Base-by-base conservation (phyloP, 2,329 filamentous ascomycete genomes). In the Cladosporium phlei region DNA sequence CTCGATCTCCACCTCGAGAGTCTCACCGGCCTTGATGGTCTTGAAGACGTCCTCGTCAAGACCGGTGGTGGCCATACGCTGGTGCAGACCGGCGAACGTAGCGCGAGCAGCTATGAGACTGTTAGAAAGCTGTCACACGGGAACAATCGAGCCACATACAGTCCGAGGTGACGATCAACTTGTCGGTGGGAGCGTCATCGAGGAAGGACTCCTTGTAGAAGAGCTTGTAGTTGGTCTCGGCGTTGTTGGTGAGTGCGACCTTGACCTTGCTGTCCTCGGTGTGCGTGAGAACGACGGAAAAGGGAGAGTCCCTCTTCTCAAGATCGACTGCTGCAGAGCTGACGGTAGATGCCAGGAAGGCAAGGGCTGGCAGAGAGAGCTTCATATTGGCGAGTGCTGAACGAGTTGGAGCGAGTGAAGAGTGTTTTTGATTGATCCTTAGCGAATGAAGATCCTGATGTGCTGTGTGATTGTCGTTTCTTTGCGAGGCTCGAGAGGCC, bases 1-100 rank as follows among this genome's bases (percentile, higher is more conserved):
- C 55, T 81, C 75, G 46, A 80, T 77, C 30, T 69, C 71, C 22
- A 75, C 64, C 54, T 75, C 71, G 52, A 80, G 67, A 7, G 74
- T 73, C 60, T 77, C 62, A 20, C 67, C 68, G 39, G 66, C 59
- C 38, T 43, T 63, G 47, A 82, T 71, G 29, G 66, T 64, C 55
- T 74, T 62, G 61, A 81, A 82, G 40, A 74, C 70, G 3, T 72
- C 69, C 30, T 73, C 69, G 14, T 57, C 63, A 20, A 81, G 68
- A 30, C 66, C 63, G 2, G 59, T 57, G n/a, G 70, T 73, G 52
- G 69, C 61, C 25, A 80, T 59, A 27, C 71, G 71, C 32, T 78
- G 67, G 38, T 73, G 71, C 49, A 80, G 69, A 39, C 78, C 78
- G 38, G 77, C 70, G 53, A 80, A 80, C 3, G 51, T 21, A 19